Percentiles rank a stretch among this genome's conserved stretches.
Conservation (phyloP, 805 yeast species). For the Pichia manshurica region DNA sequence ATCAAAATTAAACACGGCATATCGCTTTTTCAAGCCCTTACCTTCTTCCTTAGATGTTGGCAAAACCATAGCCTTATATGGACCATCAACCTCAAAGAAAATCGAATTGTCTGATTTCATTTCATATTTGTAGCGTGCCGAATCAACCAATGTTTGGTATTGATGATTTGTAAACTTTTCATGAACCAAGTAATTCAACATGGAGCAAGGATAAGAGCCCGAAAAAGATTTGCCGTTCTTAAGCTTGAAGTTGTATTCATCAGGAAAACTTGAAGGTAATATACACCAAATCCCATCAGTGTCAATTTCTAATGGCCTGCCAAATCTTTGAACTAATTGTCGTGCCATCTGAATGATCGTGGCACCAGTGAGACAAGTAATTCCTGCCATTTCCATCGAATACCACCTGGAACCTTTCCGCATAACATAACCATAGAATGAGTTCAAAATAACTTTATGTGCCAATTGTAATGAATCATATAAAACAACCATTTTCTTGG, state of each 20-base stretch:
- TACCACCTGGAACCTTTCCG: conserved; percentile 99
- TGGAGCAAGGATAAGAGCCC: conserved; percentile 90
- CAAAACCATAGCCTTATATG: conserved; percentile 92
- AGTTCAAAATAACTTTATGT: conserved; percentile 91
- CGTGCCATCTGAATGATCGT: conserved; percentile 98
- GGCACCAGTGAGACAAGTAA: conserved; percentile 96
- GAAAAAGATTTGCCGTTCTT: conserved; percentile 72
- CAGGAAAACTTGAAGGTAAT: conserved; percentile 89
- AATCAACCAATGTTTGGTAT: conserved; percentile 80
- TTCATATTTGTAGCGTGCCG: conserved; percentile 59
- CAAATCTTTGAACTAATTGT: conserved; percentile 81
- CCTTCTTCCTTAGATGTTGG: conserved; percentile 98
- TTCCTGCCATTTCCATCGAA: conserved; percentile 99
- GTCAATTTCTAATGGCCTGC: conserved; percentile 92
- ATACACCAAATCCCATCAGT: conserved; percentile 99
- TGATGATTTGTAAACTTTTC: conserved; percentile 88
- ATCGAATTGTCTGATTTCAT: conserved; percentile 87
- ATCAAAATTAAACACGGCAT: conserved; percentile 94
- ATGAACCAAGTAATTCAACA: conserved; percentile 92
- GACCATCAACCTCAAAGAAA: conserved; percentile 98
- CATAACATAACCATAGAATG: conserved; percentile 98
- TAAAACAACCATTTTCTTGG: conserved; percentile 85
- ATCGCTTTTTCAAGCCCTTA: conserved; percentile 90
- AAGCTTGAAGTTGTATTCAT: conserved; percentile 64
- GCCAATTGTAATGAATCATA: conserved; percentile 96